Conservation (phyloP, 139 green algal species). For the Coccomyxa sp. region DNA sequence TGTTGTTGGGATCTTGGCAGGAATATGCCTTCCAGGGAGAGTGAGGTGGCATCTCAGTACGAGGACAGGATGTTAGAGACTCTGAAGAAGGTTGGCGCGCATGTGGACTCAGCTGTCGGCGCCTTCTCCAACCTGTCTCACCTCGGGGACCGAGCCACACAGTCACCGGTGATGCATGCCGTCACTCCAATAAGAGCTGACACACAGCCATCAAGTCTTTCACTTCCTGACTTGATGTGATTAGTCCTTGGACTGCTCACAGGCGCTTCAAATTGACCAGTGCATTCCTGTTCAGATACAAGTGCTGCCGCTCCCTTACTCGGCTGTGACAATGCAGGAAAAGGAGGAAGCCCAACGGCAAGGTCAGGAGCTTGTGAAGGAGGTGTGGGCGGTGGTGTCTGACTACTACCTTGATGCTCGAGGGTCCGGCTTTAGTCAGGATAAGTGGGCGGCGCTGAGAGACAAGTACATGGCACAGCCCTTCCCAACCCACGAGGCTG, state of each 20-base stretch:
- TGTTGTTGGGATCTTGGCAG: too few species aligned
- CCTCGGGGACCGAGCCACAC: neutral
- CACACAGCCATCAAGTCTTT: too few species aligned
- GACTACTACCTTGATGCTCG: constrained; percentile 70
- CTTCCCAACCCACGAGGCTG: constrained; percentile 11
- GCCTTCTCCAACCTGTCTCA: neutral
- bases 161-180: too few species aligned
- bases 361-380: constrained; percentile 33
- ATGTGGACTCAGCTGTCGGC: neutral
- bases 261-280: too few species aligned
- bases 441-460: constrained; percentile 35
- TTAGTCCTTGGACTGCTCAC: too few species aligned
- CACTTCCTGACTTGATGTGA: too few species aligned
- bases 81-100: neutral
- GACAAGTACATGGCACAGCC: constrained; percentile 24
- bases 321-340: neutral
- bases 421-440: constrained; percentile 41
- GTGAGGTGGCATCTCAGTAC: neutral
- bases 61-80: neutral
- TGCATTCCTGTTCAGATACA: too few species aligned
- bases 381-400: constrained; percentile 73
- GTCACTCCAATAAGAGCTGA: too few species aligned
- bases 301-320: too few species aligned
- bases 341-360: neutral
- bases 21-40: neutral